These are phyloP conservation scores for Naegleria fowleri DNA, from an alignment of 208 protist species.

Conservation along the genomic window DNA sequence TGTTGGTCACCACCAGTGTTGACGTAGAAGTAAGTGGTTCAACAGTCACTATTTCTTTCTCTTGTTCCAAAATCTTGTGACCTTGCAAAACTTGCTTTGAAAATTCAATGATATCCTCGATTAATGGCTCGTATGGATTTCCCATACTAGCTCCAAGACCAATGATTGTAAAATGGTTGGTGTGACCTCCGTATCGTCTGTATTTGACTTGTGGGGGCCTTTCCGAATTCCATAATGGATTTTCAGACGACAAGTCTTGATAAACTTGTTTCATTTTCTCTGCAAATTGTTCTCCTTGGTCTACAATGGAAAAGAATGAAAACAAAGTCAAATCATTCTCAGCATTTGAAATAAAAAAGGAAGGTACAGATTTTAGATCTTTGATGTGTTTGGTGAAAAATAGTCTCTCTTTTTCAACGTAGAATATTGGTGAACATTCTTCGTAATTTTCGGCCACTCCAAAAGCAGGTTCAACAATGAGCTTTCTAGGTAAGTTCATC, in stretches of 20 bases:
- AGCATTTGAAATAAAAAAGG: background rate
- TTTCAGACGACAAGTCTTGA: background rate
- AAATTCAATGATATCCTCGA: background rate
- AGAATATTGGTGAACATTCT: background rate
- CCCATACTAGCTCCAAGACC: background rate
- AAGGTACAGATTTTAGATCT: background rate
- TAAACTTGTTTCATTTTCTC: background rate
- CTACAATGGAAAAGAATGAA: background rate
- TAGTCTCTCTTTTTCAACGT: background rate
- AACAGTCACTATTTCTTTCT: no score
- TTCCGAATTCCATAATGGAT: background rate
- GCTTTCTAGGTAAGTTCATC: background rate
- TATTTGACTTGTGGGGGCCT: background rate
- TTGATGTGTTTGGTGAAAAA: background rate
- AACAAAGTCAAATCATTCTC: background rate
- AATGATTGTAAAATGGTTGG: constrained; percentile 1
- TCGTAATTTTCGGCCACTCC: background rate
- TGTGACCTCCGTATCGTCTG: background rate
- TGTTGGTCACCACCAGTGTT: no score
- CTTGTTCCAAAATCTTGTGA: background rate
- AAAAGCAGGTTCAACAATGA: background rate
- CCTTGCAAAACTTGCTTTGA: background rate
- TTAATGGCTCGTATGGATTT: background rate
- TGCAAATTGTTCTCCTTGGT: background rate
- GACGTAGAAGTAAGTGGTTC: no score